Percentiles rank a stretch among this genome's conserved stretches.
Evolutionary conservation across 257 asterid genomes (phyloP).

Genomic region (Solanum neorickii): DNA sequence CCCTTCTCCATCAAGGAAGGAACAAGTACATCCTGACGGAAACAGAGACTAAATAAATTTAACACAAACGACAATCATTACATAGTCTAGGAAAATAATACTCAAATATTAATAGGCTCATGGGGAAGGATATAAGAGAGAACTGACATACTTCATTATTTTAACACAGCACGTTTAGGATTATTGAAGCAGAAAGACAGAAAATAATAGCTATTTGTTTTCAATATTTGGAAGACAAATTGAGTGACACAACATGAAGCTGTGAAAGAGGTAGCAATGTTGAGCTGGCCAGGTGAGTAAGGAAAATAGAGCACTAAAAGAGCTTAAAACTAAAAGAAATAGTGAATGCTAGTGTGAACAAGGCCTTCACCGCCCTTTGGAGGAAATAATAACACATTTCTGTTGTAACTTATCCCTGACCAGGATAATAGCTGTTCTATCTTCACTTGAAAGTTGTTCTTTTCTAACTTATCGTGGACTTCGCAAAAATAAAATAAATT

Average conservation of each 20-base stretch:
- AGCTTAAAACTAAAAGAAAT: not conserved
- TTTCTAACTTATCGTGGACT: not conserved
- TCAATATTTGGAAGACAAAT: not conserved
- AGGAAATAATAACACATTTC: not conserved
- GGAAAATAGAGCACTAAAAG: not conserved
- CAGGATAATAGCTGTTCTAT: not conserved
- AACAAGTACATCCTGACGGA: slow-evolving; percentile 57
- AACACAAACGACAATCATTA: not conserved
- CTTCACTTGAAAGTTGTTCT: not conserved
- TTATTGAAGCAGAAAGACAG: not conserved
- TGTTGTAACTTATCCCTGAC: not conserved
- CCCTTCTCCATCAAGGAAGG: slow-evolving; percentile 74
- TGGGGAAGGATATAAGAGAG: not conserved
- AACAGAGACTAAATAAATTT: not conserved
- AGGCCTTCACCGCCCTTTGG: not conserved
- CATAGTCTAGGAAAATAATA: not conserved
- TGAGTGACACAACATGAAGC: not conserved
- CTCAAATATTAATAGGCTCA: not conserved
- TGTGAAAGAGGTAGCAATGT: not conserved
- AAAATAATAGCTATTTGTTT: not conserved
- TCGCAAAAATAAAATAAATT: not conserved
- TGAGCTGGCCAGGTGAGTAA: not conserved
- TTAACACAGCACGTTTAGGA: not conserved
- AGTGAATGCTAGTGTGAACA: not conserved
- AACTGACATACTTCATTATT: not conserved